A percentile compares a stretch with the other conserved stretches of the same genome.
phyloP scores from a whole-genome alignment of 805 yeast genomes.

The Jamesozyma rosinii region DNA sequence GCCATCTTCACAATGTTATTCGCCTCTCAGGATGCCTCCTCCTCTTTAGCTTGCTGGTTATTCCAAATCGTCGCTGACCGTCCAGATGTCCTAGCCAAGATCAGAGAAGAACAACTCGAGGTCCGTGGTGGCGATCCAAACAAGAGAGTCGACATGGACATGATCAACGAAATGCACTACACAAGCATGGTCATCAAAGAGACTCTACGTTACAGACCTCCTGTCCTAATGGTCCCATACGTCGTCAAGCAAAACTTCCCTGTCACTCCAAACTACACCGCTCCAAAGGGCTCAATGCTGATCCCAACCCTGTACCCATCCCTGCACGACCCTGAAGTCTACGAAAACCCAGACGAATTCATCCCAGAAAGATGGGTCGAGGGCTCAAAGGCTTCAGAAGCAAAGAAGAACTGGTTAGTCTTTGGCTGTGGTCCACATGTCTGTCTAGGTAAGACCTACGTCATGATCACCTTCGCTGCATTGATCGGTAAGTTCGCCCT shows the following conservation, averaged over 20 bases:
- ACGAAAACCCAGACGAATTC: slow-evolving; percentile 87
- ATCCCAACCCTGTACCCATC: slow-evolving; percentile 94
- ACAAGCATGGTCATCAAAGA: slow-evolving; percentile 89
- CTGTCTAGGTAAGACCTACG: slow-evolving; percentile 91
- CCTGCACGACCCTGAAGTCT: slow-evolving; percentile 93
- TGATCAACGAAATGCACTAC: slow-evolving; percentile 80
- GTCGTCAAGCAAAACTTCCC: slow-evolving; percentile 83
- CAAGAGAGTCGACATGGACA: slow-evolving; percentile 51
- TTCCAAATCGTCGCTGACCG: slow-evolving; percentile 94
- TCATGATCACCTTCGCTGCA: slow-evolving; percentile 78
- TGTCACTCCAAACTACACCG: slow-evolving; percentile 71
- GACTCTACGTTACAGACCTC: slow-evolving; percentile 89
- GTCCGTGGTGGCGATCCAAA: slow-evolving; percentile 72
- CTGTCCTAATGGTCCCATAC: slow-evolving; percentile 96
- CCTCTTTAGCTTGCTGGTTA: slow-evolving; percentile 95
- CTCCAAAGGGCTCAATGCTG: slow-evolving; percentile 95
- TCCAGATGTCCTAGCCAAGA: slow-evolving; percentile 77
- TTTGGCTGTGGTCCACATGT: slow-evolving; percentile 97
- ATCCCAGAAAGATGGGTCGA: slow-evolving; percentile 92
- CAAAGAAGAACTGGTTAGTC: slow-evolving; percentile 87
- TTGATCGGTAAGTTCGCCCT: slow-evolving; percentile 86
- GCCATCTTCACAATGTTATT: slow-evolving; percentile 93
- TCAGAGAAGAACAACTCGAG: slow-evolving; percentile 83
- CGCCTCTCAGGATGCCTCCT: slow-evolving; percentile 97
- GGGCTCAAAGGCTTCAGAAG: slow-evolving; percentile 65